These are phyloP conservation scores for Pilasporangium apinafurcum DNA, from an alignment of 352 stramenopile genomes.

Conservation along the genomic window DNA sequence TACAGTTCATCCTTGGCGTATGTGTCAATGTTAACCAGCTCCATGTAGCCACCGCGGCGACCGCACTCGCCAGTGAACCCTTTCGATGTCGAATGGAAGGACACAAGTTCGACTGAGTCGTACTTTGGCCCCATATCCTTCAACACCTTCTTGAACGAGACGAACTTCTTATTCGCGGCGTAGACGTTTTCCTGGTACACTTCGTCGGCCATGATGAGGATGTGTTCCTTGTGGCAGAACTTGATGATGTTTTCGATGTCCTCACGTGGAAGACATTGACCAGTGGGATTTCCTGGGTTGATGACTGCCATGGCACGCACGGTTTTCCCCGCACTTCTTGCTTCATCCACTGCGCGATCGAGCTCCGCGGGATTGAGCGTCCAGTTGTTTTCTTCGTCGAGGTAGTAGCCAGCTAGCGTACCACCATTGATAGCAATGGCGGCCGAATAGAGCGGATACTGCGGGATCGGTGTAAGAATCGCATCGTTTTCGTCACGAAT, in stretches of 20 bases:
- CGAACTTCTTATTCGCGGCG: slow-evolving; percentile 87
- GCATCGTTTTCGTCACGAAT: slow-evolving; percentile 84
- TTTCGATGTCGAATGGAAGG: slow-evolving; percentile 98
- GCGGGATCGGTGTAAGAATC: slow-evolving; percentile 97
- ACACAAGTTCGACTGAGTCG: slow-evolving; percentile 94
- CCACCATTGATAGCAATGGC: slow-evolving; percentile 94
- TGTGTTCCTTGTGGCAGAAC: slow-evolving; percentile 92
- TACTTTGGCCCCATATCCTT: slow-evolving; percentile 81
- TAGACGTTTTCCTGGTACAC: slow-evolving; percentile 99
- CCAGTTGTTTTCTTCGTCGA: slow-evolving; percentile 96
- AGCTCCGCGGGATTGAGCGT: slow-evolving; percentile 86
- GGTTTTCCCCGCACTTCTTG: slow-evolving; percentile 85
- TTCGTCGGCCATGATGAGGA: slow-evolving; percentile 97
- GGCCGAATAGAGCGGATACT: slow-evolving; percentile 99
- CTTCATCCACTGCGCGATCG: slow-evolving; percentile 84
- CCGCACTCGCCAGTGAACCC: slow-evolving; percentile 99
- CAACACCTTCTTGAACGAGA: slow-evolving; percentile 94
- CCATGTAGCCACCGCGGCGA: slow-evolving; percentile 94
- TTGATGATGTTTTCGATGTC: slow-evolving; percentile 94
- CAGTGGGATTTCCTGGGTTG: slow-evolving; percentile 99
- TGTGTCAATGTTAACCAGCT: slow-evolving; percentile 92
- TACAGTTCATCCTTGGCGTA: slow-evolving; percentile 96
- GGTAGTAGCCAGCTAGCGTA: slow-evolving; percentile 94
- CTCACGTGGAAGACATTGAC: slow-evolving; percentile 76
- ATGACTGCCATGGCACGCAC: slow-evolving; percentile 97